Evolutionary conservation across 129 eudicot genomes (phyloP).

Genomic region (Apium graveolens): DNA sequence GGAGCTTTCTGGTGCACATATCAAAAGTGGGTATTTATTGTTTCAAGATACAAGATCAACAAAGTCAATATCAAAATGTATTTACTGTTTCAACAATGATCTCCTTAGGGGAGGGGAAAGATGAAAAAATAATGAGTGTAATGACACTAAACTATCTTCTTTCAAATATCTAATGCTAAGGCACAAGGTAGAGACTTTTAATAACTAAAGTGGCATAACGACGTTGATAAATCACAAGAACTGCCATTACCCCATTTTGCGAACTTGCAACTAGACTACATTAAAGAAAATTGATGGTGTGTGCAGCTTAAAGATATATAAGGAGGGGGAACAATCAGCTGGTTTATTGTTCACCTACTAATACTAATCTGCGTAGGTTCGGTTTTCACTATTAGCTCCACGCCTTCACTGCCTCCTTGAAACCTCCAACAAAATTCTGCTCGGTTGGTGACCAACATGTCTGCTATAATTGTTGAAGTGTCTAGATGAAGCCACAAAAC

Average conservation of each 20-base stretch:
- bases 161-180: neutral
- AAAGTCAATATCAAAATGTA: neutral
- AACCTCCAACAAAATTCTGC: conserved; percentile 22
- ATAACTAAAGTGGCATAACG: no score
- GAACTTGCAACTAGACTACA: neutral
- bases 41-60: neutral
- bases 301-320: neutral
- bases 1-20: no score
- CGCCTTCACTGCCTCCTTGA: conserved; percentile 33
- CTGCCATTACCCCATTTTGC: neutral
- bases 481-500: conserved; percentile 7
- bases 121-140: neutral
- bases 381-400: conserved; percentile 16
- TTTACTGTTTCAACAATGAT: conserved; percentile 6
- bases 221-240: neutral
- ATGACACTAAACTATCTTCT: conserved; percentile 4
- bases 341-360: neutral
- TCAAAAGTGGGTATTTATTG: no score
- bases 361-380: neutral
- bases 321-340: neutral
- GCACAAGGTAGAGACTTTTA: neutral
- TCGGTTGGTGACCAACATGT: conserved; percentile 19
- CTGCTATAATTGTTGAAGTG: neutral
- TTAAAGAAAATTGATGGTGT: neutral
- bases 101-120: neutral